Percentiles rank a stretch among this genome's conserved stretches.
Evolutionary conservation across 805 yeast genomes (phyloP).

Genomic region (Myxozyma sirexii): DNA sequence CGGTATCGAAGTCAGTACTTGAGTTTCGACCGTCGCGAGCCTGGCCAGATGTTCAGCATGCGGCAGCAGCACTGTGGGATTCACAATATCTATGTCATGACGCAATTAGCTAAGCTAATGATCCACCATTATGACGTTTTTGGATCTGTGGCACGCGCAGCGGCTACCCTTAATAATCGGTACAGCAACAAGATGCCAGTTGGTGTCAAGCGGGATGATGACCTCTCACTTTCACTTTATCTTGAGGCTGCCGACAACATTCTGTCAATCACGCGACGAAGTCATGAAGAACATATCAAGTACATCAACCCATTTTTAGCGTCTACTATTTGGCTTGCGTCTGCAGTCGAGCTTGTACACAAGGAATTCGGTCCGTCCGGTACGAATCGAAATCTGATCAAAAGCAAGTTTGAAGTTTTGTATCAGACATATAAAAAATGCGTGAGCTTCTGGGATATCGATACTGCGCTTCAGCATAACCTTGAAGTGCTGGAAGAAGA

Average conservation of each 20-base stretch:
- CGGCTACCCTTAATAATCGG: not conserved
- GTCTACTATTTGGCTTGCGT: not conserved
- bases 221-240: not conserved
- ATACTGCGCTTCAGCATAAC: conserved; percentile 1
- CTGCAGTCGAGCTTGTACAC: not conserved
- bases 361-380: conserved; percentile 3
- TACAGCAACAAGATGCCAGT: not conserved
- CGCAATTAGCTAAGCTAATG: not conserved
- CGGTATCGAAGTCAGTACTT: not conserved
- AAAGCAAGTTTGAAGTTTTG: not conserved
- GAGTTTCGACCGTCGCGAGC: not conserved
- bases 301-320: conserved; percentile 1
- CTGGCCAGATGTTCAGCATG: not conserved
- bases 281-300: not conserved
- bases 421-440: conserved; percentile 1
- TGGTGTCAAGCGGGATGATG: not conserved
- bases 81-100: not conserved
- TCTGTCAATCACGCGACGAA: not conserved
- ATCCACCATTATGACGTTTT: conserved; percentile 1
- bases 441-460: not conserved
- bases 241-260: conserved; percentile 3
- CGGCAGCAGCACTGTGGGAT: not conserved
- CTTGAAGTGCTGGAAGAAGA: not conserved
- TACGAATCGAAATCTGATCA: not conserved
- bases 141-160: not conserved